phyloP scores from a whole-genome alignment of 139 green algal species.

The Pycnococcus provasolii region DNA sequence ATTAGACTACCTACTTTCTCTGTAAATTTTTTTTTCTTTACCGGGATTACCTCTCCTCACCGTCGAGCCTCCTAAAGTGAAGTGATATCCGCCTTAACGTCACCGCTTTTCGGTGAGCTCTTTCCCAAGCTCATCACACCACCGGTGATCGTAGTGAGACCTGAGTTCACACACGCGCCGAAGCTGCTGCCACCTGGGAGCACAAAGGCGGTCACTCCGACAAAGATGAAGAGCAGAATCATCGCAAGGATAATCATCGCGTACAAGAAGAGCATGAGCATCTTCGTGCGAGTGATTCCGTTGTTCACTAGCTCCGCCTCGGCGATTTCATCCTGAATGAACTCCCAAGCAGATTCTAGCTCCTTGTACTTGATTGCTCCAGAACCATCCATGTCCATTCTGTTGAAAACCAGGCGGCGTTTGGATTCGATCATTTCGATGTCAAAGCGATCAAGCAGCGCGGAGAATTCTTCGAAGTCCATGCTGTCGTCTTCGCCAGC shows the following conservation, averaged over 20 bases:
- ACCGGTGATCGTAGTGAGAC: not conserved
- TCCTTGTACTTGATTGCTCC: conserved; percentile 25
- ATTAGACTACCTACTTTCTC: no score
- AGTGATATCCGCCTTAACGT: no score
- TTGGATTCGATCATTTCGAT: conserved; percentile 34
- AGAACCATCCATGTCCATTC: conserved; percentile 21
- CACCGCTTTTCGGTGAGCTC: no score
- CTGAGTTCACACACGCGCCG: not conserved
- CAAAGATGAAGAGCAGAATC: conserved; percentile 40
- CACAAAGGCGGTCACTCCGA: conserved; percentile 34
- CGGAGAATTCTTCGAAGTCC: conserved; percentile 28
- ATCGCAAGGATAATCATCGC: conserved; percentile 32
- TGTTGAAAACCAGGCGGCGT: conserved; percentile 33
- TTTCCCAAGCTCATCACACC: not conserved
- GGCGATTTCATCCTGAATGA: conserved; percentile 23
- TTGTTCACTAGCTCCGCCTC: conserved; percentile 16
- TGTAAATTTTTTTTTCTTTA: no score
- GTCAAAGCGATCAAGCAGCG: conserved; percentile 36
- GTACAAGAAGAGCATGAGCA: conserved; percentile 33
- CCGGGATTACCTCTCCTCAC: no score
- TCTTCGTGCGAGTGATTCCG: conserved; percentile 26
- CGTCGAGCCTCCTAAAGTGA: no score
- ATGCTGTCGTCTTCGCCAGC: conserved; percentile 12
- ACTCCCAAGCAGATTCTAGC: conserved; percentile 30
- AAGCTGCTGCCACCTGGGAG: not conserved